Evolutionary conservation across 208 protist genomes (phyloP).

Genomic region (Trypanosoma platydactyli): DNA sequence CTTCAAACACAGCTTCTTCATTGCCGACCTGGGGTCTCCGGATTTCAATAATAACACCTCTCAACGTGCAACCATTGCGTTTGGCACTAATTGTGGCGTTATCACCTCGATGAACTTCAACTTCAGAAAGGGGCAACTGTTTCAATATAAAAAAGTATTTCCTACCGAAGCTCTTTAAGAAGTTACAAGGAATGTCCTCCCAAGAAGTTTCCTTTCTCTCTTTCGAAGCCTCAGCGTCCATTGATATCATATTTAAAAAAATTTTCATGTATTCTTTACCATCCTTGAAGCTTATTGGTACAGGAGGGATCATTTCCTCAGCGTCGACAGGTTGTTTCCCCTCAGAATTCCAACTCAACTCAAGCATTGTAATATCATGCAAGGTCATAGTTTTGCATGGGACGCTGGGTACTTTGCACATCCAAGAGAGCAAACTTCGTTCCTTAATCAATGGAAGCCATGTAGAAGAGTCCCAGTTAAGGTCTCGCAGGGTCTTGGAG

Average conservation of each 20-base stretch:
- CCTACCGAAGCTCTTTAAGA: conserved; percentile 72
- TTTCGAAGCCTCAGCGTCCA: conserved; percentile 93
- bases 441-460: conserved; percentile 95
- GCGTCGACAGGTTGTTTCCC: conserved; percentile 51
- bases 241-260: conserved; percentile 87
- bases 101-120: conserved; percentile 87
- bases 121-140: conserved; percentile 57
- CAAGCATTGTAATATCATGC: conserved; percentile 86
- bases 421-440: conserved; percentile 88
- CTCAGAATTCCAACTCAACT: conserved; percentile 91
- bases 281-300: conserved; percentile 83
- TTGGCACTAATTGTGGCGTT: conserved; percentile 75
- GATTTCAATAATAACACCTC: conserved; percentile 27
- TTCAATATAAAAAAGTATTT: conserved; percentile 72
- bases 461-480: conserved; percentile 84
- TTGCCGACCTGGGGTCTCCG: conserved; percentile 4
- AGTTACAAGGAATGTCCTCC: conserved; percentile 78
- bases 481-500: conserved; percentile 45
- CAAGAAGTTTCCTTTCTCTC: conserved; percentile 86
- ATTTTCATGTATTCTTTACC: conserved; percentile 91
- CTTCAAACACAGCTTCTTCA: conserved; percentile 33
- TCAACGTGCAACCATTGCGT: conserved; percentile 30
- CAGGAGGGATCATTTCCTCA: conserved; percentile 15
- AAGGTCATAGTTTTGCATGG: conserved; percentile 53
- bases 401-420: conserved; percentile 32